Percentiles rank a stretch among this genome's conserved stretches.
Evolutionary conservation across 2,329 filamentous ascomycete species (phyloP).

Genomic region (Botryotinia globosa): DNA sequence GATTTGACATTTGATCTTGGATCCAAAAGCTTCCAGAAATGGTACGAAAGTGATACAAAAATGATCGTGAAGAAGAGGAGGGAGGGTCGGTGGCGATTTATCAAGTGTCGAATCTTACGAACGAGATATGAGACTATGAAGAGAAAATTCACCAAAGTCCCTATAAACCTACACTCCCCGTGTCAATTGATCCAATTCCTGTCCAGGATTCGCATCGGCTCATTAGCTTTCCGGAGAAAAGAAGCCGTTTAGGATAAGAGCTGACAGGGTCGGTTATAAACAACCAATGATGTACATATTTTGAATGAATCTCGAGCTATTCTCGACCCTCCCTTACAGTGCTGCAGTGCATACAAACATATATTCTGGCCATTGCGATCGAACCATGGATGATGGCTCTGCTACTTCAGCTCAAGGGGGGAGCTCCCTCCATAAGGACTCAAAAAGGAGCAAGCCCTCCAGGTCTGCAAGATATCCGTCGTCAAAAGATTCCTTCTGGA

Average conservation of each 20-base stretch:
- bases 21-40: background rate
- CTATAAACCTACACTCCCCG: background rate
- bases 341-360: background rate
- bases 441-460: background rate
- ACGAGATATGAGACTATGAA: background rate
- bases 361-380: background rate
- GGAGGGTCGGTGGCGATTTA: background rate
- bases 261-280: conserved; percentile 4
- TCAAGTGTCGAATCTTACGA: background rate
- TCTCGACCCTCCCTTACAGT: background rate
- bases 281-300: background rate
- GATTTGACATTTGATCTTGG: background rate
- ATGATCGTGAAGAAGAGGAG: background rate
- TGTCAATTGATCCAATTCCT: background rate
- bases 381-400: background rate
- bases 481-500: background rate
- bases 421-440: background rate
- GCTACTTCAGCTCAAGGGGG: background rate
- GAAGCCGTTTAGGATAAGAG: background rate
- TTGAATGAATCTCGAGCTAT: background rate
- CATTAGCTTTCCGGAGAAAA: background rate
- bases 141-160: background rate
- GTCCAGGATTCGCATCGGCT: background rate
- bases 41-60: background rate
- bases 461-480: background rate